Conservation (phyloP, 1,139 yeast genomes). For the Taphrina wiesneri region DNA sequence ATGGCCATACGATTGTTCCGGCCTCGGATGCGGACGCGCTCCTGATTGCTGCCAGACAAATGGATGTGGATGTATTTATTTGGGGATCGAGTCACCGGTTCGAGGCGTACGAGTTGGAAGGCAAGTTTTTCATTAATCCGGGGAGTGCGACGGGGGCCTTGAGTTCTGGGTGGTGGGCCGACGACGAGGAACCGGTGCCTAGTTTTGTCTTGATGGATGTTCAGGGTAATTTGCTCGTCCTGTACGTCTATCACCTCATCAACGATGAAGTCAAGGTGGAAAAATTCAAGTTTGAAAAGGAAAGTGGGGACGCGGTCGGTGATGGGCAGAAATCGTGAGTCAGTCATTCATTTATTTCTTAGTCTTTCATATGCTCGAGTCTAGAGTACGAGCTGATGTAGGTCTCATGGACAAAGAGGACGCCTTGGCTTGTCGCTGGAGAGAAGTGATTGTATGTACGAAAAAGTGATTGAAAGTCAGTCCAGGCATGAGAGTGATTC, state of each 20-base stretch:
- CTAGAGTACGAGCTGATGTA: neutral
- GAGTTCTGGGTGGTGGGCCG: slow-evolving; percentile 54
- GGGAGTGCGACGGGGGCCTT: slow-evolving; percentile 96
- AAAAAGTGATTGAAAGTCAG: no score
- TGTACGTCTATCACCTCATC: slow-evolving; percentile 79
- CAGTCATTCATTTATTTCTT: no score
- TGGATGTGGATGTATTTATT: slow-evolving; percentile 87
- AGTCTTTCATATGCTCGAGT: neutral
- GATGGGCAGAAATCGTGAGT: no score
- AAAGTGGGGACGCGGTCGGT: slow-evolving; percentile 39
- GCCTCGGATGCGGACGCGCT: slow-evolving; percentile 82
- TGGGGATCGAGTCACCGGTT: slow-evolving; percentile 97
- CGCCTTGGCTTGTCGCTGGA: neutral
- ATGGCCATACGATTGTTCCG: slow-evolving; percentile 83
- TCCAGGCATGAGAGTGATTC: no score
- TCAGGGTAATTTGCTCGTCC: slow-evolving; percentile 71
- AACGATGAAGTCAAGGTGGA: slow-evolving; percentile 89
- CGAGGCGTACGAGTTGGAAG: slow-evolving; percentile 90
- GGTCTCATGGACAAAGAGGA: neutral
- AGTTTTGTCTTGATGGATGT: slow-evolving; percentile 86
- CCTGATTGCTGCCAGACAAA: slow-evolving; percentile 77
- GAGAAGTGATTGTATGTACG: no score
- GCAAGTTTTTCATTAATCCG: slow-evolving; percentile 89
- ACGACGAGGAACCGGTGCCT: slow-evolving; percentile 57
- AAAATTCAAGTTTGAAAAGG: slow-evolving; percentile 77